A percentile compares a stretch with the other conserved stretches of the same genome.
These are phyloP conservation scores for Hypholoma fasciculare DNA, from an alignment of 768 basidiomycete genomes.

Conservation along the genomic window DNA sequence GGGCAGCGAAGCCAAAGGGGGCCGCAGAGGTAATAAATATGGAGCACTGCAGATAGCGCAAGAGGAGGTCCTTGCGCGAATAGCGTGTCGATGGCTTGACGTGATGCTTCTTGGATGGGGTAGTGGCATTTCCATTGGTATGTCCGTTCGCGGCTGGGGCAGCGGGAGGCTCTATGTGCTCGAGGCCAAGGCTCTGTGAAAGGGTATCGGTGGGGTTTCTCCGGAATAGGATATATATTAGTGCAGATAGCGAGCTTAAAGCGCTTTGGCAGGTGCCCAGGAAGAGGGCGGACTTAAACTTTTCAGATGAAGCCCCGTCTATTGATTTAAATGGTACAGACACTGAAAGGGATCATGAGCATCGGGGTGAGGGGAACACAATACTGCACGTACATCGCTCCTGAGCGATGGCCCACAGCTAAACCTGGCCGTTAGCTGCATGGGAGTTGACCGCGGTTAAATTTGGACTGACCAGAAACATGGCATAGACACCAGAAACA, in stretches of 20 bases:
- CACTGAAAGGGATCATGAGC: conserved; percentile 41
- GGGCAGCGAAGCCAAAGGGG: conserved; percentile 94
- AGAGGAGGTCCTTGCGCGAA: conserved; percentile 52
- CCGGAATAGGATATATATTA: conserved; percentile 72
- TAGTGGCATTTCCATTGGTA: conserved; percentile 29
- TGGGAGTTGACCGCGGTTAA: neutral
- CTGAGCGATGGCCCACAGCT: conserved; percentile 94
- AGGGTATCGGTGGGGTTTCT: conserved; percentile 55
- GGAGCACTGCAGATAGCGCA: conserved; percentile 81
- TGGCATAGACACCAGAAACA: conserved; percentile 86
- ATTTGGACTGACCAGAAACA: conserved; percentile 71
- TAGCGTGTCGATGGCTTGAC: conserved; percentile 33
- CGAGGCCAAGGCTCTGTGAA: conserved; percentile 62
- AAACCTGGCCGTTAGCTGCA: conserved; percentile 3
- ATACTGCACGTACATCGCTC: conserved; percentile 69
- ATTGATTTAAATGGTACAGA: conserved; percentile 81
- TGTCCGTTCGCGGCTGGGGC: conserved; percentile 34
- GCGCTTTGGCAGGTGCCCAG: conserved; percentile 84
- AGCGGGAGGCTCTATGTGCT: conserved; percentile 24
- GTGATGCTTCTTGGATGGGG: conserved; percentile 1
- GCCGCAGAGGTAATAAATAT: conserved; percentile 87
- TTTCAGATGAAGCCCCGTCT: conserved; percentile 60
- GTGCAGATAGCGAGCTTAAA: conserved; percentile 72
- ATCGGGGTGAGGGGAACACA: neutral
- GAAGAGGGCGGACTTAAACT: conserved; percentile 85